These are phyloP conservation scores for Trichoderma citrinoviride DNA, from an alignment of 2,329 filamentous ascomycete species.

Conservation along the genomic window DNA sequence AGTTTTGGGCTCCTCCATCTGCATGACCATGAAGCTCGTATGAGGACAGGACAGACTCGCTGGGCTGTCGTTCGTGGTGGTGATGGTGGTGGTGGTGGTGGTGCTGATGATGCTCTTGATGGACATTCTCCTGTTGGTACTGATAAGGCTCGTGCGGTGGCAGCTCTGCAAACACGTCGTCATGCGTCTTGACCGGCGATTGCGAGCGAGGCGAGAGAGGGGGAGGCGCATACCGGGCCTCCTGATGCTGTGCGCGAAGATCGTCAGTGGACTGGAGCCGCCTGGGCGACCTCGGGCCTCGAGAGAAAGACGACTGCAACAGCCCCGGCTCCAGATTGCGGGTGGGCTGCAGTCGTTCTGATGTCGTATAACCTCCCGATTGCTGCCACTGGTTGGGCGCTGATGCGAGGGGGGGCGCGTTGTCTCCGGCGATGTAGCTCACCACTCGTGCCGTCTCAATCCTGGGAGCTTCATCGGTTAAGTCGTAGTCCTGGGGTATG, in stretches of 20 bases:
- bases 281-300: slow-evolving; percentile 44
- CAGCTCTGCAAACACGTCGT: slow-evolving; percentile 24
- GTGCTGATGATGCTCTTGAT: slow-evolving; percentile 15
- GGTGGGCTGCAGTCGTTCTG: slow-evolving; percentile 29
- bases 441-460: slow-evolving; percentile 54
- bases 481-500: background rate
- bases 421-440: slow-evolving; percentile 40
- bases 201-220: slow-evolving; percentile 62
- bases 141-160: background rate
- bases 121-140: slow-evolving; percentile 24
- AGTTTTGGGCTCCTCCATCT: slow-evolving; percentile 67
- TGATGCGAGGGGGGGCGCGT: slow-evolving; percentile 18
- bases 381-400: slow-evolving; percentile 21
- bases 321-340: slow-evolving; percentile 33
- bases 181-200: slow-evolving; percentile 40
- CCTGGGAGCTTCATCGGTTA: slow-evolving; percentile 1
- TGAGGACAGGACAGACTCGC: slow-evolving; percentile 19
- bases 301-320: slow-evolving; percentile 55
- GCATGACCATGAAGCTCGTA: slow-evolving; percentile 35
- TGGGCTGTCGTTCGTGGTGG: background rate
- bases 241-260: slow-evolving; percentile 46
- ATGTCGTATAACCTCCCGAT: slow-evolving; percentile 23
- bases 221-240: slow-evolving; percentile 63
- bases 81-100: slow-evolving; percentile 15
- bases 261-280: slow-evolving; percentile 33